Percentiles rank a stretch among this genome's conserved stretches.
Evolutionary conservation across 371 early-diverging fungal genomes (phyloP).

Genomic region (Apophysomyces sp.): DNA sequence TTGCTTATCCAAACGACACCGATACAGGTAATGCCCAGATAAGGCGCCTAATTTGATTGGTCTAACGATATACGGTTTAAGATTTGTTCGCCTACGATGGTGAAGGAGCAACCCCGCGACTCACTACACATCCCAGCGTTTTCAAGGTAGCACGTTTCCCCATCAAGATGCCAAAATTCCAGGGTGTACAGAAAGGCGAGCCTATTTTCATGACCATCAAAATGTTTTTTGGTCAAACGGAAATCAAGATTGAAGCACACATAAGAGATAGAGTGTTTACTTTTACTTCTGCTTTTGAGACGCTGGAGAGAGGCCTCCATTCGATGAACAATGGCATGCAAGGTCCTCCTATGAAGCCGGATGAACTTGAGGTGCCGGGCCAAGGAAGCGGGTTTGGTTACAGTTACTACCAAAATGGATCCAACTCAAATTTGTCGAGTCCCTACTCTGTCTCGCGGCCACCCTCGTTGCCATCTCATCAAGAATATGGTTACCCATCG

Average conservation of each 20-base stretch:
- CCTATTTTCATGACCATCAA: slow-evolving; percentile 50
- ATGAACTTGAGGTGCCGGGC: slow-evolving; percentile 17
- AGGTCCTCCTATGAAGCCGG: slow-evolving; percentile 24
- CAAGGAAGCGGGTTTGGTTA: slow-evolving; percentile 3
- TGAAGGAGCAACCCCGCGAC: slow-evolving; percentile 38
- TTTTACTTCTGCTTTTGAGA: slow-evolving; percentile 53
- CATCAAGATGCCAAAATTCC: slow-evolving; percentile 51
- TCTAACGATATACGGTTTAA: slow-evolving; percentile 5
- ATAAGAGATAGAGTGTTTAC: slow-evolving; percentile 49
- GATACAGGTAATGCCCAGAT: slow-evolving; percentile 54
- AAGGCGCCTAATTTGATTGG: background rate
- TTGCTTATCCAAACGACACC: slow-evolving; percentile 55
- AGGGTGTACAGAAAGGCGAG: slow-evolving; percentile 28
- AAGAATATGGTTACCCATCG: slow-evolving; percentile 25
- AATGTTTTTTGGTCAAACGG: slow-evolving; percentile 56
- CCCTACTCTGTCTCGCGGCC: slow-evolving; percentile 17
- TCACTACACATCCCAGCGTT: slow-evolving; percentile 47
- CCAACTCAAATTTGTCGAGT: slow-evolving; percentile 25
- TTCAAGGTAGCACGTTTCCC: slow-evolving; percentile 52
- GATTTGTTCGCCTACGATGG: slow-evolving; percentile 54
- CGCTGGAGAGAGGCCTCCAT: slow-evolving; percentile 35
- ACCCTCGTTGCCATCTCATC: slow-evolving; percentile 27
- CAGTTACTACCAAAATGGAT: slow-evolving; percentile 12
- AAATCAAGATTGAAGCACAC: slow-evolving; percentile 51
- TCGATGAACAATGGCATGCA: slow-evolving; percentile 23